Evolutionary conservation across 306 rosid genomes (phyloP).

Genomic region (Urtica urens): DNA sequence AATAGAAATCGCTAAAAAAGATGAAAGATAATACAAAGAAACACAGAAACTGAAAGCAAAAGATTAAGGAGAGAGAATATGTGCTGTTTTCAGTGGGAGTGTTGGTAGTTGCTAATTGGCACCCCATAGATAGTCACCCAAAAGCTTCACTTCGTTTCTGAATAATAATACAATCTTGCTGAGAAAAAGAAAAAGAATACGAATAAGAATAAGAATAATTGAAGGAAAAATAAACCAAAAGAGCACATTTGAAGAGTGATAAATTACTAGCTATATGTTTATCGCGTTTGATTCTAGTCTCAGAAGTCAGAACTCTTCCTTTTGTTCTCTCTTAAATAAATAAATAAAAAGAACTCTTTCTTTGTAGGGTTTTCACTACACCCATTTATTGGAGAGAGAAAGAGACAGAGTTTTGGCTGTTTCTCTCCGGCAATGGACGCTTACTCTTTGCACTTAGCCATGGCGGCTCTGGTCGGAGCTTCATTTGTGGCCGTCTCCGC

Average conservation of each 20-base stretch:
- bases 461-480: conserved; percentile 95
- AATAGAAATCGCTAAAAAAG: background rate
- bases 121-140: conserved; percentile 36
- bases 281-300: too few relatives aligned
- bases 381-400: background rate
- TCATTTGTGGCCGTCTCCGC: conserved; percentile 87
- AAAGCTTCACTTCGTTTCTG: background rate
- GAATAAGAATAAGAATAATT: too few relatives aligned
- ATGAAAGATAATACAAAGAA: background rate
- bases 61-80: conserved; percentile 11
- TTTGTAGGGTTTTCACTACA: conserved; percentile 38
- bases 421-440: conserved; percentile 45
- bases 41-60: background rate
- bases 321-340: background rate
- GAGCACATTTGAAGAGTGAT: too few relatives aligned
- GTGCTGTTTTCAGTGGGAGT: background rate
- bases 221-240: too few relatives aligned
- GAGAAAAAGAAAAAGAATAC: too few relatives aligned
- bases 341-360: background rate
- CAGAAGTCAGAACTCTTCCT: background rate
- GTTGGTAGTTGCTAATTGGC: background rate
- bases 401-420: background rate
- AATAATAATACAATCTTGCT: conserved; percentile 20
- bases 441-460: conserved; percentile 68
- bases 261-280: too few relatives aligned